Conservation (phyloP, 495 filamentous ascomycete species). For the Margaritispora aquatica region DNA sequence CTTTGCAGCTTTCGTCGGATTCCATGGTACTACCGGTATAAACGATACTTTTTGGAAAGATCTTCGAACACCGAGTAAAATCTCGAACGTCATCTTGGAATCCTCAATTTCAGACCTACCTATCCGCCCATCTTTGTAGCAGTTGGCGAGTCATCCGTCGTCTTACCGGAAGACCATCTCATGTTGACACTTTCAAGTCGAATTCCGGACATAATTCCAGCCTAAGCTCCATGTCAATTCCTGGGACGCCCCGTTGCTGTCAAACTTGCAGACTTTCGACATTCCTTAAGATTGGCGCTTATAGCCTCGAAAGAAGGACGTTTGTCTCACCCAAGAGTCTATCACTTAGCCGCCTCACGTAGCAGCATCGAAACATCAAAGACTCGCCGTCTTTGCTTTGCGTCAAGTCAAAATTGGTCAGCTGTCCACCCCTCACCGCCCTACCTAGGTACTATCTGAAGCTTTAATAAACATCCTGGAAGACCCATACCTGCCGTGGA, state of each 20-base stretch:
- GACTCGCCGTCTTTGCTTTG: background rate
- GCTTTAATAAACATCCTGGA: conserved; percentile 12
- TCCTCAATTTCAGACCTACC: background rate
- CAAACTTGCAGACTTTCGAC: conserved; percentile 1
- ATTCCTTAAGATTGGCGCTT: conserved; percentile 1
- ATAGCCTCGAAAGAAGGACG: conserved; percentile 6
- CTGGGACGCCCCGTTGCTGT: conserved; percentile 5
- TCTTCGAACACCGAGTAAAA: conserved; percentile 14
- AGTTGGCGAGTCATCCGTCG: conserved; percentile 1
- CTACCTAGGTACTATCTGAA: background rate
- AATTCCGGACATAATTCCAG: background rate
- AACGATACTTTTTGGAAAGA: conserved; percentile 7
- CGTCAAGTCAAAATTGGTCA: conserved; percentile 7
- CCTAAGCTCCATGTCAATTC: background rate
- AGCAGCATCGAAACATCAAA: conserved; percentile 12
- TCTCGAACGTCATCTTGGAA: background rate
- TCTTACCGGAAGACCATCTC: conserved; percentile 1
- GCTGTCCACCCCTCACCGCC: conserved; percentile 15
- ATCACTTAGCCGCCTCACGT: conserved; percentile 17
- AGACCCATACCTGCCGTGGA: conserved; percentile 10
- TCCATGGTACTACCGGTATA: background rate
- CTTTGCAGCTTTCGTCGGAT: background rate
- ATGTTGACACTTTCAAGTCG: background rate
- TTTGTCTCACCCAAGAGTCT: conserved; percentile 10
- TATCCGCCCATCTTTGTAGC: conserved; percentile 3